Conservation (phyloP, 768 basidiomycete genomes). For the Tulasnella sp. region DNA sequence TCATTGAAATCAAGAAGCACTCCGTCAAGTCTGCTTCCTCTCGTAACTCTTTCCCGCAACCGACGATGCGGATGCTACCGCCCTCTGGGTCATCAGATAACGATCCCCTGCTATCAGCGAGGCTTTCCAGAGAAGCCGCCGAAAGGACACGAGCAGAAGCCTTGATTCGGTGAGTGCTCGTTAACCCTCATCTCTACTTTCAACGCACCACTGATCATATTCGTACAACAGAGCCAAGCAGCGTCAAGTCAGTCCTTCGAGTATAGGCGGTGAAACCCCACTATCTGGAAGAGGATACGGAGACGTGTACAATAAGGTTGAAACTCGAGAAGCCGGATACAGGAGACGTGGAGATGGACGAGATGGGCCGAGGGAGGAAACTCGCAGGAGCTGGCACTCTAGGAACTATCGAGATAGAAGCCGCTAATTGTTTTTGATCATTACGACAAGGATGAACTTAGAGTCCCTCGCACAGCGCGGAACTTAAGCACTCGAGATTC, state of each 20-base stretch:
- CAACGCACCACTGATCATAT: neutral
- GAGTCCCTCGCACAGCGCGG: too few species aligned
- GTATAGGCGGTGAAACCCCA: slow-evolving; percentile 9
- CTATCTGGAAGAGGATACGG: neutral
- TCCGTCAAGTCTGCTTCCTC: neutral
- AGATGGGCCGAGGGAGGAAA: neutral
- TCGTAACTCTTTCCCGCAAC: neutral
- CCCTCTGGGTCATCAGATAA: neutral
- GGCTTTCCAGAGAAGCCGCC: slow-evolving; percentile 4
- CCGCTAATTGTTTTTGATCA: too few species aligned
- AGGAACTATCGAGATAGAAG: too few species aligned
- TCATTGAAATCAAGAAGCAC: neutral
- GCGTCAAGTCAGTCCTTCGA: neutral
- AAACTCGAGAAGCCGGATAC: slow-evolving; percentile 10
- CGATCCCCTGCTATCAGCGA: neutral
- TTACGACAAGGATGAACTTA: too few species aligned
- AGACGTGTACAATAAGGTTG: slow-evolving; percentile 15
- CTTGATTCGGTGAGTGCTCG: slow-evolving; percentile 3
- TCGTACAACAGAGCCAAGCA: neutral
- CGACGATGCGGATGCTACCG: neutral
- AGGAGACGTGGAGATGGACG: neutral
- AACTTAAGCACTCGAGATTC: too few species aligned
- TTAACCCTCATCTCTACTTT: neutral
- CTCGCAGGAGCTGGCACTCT: neutral
- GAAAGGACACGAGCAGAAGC: slow-evolving; percentile 15